Conservation (phyloP, 1,284 basidiomycete genomes). For the Malassezia dermatis region DNA sequence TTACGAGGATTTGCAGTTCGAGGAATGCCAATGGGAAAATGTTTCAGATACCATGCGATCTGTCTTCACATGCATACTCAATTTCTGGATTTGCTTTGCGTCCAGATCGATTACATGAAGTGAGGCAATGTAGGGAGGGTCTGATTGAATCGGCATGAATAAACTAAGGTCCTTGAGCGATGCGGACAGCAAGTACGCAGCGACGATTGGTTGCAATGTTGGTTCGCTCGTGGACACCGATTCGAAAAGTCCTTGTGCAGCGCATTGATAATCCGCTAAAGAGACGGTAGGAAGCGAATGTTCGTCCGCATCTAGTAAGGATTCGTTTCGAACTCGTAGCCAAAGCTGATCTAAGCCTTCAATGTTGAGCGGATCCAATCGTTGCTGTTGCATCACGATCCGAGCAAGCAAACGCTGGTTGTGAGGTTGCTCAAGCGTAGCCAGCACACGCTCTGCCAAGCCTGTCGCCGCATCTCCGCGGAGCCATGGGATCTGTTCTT, state of each 20-base stretch:
- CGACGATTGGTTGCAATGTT: neutral
- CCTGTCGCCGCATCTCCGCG: neutral
- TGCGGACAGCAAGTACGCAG: slow-evolving; percentile 1
- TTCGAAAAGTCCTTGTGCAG: neutral
- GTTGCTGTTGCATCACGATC: neutral
- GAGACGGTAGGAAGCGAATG: neutral
- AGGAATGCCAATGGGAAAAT: neutral
- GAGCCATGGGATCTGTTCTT: neutral
- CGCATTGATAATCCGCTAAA: neutral
- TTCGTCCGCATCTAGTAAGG: neutral
- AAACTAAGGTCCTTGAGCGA: slow-evolving; percentile 13
- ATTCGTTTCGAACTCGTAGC: neutral
- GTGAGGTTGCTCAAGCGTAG: neutral
- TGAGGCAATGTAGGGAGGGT: neutral
- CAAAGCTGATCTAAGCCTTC: slow-evolving; percentile 6
- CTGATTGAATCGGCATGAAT: neutral
- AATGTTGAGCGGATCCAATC: slow-evolving; percentile 4
- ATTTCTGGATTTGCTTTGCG: slow-evolving; percentile 3
- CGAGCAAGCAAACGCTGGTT: neutral
- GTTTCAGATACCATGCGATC: neutral
- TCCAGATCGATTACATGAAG: slow-evolving; percentile 8
- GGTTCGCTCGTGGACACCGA: neutral
- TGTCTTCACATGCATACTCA: neutral
- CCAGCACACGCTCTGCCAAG: neutral
- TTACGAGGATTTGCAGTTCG: neutral